Conservation (phyloP, 1,284 basidiomycete species). For the Sutorius eximius region DNA sequence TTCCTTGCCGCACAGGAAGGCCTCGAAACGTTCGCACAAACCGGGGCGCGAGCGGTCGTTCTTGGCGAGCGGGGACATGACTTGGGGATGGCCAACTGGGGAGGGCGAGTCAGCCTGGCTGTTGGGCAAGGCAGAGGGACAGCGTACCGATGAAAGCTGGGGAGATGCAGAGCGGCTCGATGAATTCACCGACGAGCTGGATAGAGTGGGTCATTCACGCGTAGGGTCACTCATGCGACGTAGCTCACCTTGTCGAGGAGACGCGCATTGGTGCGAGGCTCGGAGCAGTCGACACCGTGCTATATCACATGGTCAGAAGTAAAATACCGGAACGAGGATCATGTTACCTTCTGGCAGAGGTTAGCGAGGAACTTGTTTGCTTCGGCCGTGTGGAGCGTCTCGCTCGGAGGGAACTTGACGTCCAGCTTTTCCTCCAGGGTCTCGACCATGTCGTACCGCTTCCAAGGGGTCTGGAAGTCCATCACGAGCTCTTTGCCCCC, state of each 20-base stretch:
- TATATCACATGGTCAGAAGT: constrained; percentile 38
- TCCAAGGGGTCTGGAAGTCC: constrained; percentile 96
- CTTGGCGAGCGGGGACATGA: constrained; percentile 99
- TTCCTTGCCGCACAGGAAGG: constrained; percentile 98
- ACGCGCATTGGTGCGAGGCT: constrained; percentile 94
- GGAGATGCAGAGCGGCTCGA: constrained; percentile 95
- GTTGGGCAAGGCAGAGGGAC: background rate
- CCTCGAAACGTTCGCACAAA: constrained; percentile 97
- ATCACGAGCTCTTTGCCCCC: constrained; percentile 78
- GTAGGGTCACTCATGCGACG: background rate
- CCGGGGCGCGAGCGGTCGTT: constrained; percentile 92
- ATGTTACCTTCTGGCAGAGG: constrained; percentile 74
- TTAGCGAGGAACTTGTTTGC: constrained; percentile 89
- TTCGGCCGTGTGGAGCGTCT: constrained; percentile 86
- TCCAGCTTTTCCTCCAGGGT: constrained; percentile 93
- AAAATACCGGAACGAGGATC: background rate
- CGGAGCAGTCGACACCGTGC: constrained; percentile 97
- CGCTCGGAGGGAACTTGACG: constrained; percentile 92
- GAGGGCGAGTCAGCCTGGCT: background rate
- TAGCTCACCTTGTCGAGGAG: constrained; percentile 85
- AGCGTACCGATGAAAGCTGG: constrained; percentile 88
- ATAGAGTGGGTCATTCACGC: constrained; percentile 4
- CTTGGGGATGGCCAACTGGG: constrained; percentile 93
- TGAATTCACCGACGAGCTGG: constrained; percentile 94
- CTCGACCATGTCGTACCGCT: constrained; percentile 97